Evolutionary conservation across 2,329 filamentous ascomycete species (phyloP), one percentile per base, ranked within the genome.

Genomic region (Saccharata proteae): DNA sequence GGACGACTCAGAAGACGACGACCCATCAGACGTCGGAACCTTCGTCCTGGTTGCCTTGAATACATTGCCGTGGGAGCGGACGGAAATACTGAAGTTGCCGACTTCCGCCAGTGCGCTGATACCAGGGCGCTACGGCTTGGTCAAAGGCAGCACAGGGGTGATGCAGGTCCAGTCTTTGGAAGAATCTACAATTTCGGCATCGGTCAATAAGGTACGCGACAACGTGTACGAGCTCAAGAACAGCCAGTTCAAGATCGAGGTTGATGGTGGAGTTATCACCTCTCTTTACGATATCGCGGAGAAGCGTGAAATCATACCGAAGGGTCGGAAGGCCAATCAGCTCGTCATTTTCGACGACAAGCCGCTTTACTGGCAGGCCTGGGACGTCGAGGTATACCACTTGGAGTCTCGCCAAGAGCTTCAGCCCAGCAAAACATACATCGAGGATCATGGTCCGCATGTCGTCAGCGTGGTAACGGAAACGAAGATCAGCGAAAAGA

Each of bases 301-400:
- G 7, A 65, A 79, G 16, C 77, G 88, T 30, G 85, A 98, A 52
- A 59, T 93, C 13, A 71, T 98, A 29, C 69, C 82, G 3, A 63
- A 69, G 37, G 70, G 66, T 17, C 70, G 71, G 15, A 86, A 86
- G 52, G 86, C 80, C 15, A 93, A 93, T 43, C 85, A 94, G 51
- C 74, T 90, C 30, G 86, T 96, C 41, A 75, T 96, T 15, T 96
- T 92, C 47, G 90, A 98, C 49, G 90, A 98, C 59, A 94, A 96
- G 59, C 86, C 86, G 14, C 69, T 94, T 15, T 93, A 92, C 62
- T 96, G 85, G 86, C 83, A 94, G 58, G 86, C 85, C 3, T 93
- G 88, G 86, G 88, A 98, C 54, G 88, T 96, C 5, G 90, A 98
- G 57, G 86, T 96, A 16, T 98, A 79, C 61, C 90, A 98, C 47